phyloP scores from a whole-genome alignment of 352 stramenopile species.

The Globisporangium recalcitrans region DNA sequence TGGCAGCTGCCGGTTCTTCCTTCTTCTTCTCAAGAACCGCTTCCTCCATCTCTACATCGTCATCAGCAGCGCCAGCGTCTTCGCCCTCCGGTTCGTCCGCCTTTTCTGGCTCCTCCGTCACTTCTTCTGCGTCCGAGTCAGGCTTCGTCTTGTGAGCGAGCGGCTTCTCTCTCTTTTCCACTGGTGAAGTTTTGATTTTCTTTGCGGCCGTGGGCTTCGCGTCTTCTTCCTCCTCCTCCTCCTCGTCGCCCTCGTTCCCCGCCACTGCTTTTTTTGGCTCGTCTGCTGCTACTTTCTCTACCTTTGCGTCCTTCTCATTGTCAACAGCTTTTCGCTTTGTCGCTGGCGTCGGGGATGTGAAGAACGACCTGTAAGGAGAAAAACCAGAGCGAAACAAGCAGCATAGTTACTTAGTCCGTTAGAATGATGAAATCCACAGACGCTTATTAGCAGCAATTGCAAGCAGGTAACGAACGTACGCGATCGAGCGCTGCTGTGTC shows the following conservation, averaged over 20 bases:
- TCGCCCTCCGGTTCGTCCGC: constrained; percentile 26
- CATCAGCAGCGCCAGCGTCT: constrained; percentile 16
- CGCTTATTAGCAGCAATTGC: too few relatives aligned
- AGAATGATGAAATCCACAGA: neutral
- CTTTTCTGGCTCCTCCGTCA: constrained; percentile 14
- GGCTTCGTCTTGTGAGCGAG: too few relatives aligned
- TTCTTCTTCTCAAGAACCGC: constrained; percentile 5
- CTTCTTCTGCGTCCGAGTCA: constrained; percentile 11
- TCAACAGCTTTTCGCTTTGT: constrained; percentile 34
- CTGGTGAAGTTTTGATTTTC: constrained; percentile 5
- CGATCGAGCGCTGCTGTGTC: constrained; percentile 64
- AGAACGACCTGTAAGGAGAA: constrained; percentile 45
- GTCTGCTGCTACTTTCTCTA: neutral
- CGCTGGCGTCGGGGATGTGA: constrained; percentile 23
- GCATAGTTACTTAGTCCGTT: neutral
- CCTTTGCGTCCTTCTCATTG: constrained; percentile 3
- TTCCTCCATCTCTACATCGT: constrained; percentile 25
- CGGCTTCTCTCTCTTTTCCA: neutral
- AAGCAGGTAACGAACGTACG: constrained; percentile 25
- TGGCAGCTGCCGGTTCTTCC: constrained; percentile 3
- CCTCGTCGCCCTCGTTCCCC: neutral
- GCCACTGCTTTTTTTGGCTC: neutral
- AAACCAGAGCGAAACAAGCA: neutral
- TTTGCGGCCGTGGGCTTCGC: constrained; percentile 1
- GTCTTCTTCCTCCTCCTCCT: neutral